phyloP scores from a whole-genome alignment of 2,329 filamentous ascomycete species.

The Cytospora mali region DNA sequence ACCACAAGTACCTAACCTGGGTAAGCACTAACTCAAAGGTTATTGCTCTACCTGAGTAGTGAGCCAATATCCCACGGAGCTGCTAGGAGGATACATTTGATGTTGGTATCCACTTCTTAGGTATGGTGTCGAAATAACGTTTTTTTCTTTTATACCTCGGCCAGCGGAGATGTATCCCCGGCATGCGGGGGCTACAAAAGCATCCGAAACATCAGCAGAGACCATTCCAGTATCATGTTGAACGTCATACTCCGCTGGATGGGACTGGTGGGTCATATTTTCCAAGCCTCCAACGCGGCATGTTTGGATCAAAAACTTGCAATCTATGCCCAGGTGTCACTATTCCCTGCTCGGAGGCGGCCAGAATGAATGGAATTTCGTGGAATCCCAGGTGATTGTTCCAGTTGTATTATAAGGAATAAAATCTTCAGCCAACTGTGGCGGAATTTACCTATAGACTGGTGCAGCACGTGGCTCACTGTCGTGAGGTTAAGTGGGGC shows the following conservation, averaged over 20 bases:
- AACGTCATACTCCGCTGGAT: background rate
- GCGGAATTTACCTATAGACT: background rate
- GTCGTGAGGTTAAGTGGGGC: background rate
- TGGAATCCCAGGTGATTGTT: background rate
- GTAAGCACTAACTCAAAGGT: background rate
- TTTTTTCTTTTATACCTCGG: background rate
- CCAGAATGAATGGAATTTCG: too few species aligned
- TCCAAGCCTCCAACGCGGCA: too few species aligned
- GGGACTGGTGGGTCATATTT: background rate
- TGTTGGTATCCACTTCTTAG: background rate
- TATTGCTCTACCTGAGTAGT: background rate
- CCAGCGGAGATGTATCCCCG: background rate
- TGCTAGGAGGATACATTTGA: background rate
- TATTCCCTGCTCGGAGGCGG: background rate
- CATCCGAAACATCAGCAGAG: background rate
- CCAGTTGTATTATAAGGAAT: background rate
- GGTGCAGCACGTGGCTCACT: background rate
- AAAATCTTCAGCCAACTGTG: background rate
- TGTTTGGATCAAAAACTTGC: background rate
- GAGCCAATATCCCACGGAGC: too few species aligned
- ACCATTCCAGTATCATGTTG: background rate
- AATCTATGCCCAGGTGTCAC: background rate
- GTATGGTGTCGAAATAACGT: background rate
- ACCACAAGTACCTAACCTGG: too few species aligned
- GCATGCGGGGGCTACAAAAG: background rate